phyloP scores from a whole-genome alignment of 306 rosid species.

The Betula pendula region DNA sequence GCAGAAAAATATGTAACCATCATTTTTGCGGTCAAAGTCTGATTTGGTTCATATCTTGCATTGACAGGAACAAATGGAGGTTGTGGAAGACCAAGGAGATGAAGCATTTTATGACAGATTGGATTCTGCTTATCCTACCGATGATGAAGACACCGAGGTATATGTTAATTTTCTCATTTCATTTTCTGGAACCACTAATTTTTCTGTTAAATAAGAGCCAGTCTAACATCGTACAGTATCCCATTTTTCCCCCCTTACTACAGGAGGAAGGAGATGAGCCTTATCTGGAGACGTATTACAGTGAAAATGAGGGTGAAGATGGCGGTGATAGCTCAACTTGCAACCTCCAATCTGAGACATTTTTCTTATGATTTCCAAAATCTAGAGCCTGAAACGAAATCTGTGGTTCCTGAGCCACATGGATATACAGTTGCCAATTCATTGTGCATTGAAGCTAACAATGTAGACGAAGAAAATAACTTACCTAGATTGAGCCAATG shows the following conservation, averaged over 20 bases:
- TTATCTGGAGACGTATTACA: constrained; percentile 44
- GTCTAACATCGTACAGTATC: not conserved
- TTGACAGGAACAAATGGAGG: constrained; percentile 75
- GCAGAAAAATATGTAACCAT: not conserved
- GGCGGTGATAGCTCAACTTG: constrained; percentile 29
- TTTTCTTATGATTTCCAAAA: constrained; percentile 32
- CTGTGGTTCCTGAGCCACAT: constrained; percentile 9
- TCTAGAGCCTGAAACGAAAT: constrained; percentile 30
- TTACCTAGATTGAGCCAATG: not conserved
- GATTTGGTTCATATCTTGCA: constrained; percentile 23
- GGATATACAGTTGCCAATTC: not conserved
- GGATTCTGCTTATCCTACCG: constrained; percentile 64
- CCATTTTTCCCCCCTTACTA: constrained; percentile 3
- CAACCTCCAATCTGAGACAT: constrained; percentile 36
- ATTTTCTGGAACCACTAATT: constrained; percentile 3
- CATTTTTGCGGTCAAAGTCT: constrained; percentile 11
- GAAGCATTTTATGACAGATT: constrained; percentile 62
- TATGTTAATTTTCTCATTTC: not conserved
- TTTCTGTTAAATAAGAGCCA: not conserved
- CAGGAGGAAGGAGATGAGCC: constrained; percentile 58
- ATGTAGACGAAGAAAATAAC: constrained; percentile 12
- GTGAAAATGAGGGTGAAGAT: constrained; percentile 41
- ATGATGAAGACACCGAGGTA: constrained; percentile 74
- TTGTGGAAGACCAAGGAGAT: constrained; percentile 66
- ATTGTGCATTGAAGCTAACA: not conserved